Percentiles rank a stretch among this genome's conserved stretches.
phyloP scores from a whole-genome alignment of 2,329 filamentous ascomycete species.

The Hortaea sp. region DNA sequence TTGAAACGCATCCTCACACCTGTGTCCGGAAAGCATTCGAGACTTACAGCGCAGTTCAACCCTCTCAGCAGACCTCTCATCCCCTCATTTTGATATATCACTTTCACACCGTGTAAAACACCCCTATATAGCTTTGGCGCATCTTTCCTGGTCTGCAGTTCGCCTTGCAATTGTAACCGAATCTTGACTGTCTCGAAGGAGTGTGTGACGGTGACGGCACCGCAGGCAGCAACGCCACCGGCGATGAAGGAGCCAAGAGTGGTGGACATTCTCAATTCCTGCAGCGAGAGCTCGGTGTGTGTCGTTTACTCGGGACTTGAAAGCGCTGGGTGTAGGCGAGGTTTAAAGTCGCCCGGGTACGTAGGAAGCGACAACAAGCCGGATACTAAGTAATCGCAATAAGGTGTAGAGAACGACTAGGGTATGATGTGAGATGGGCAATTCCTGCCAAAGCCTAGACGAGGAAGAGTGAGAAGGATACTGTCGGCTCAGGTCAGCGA shows the following conservation, averaged over 20 bases:
- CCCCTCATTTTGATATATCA: constrained; percentile 87
- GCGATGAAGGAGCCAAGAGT: constrained; percentile 72
- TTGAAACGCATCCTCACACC: neutral
- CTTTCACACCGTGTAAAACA: constrained; percentile 79
- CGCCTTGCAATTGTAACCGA: constrained; percentile 90
- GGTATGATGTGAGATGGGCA: too few relatives aligned
- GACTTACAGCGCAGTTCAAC: constrained; percentile 64
- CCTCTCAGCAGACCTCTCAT: constrained; percentile 77
- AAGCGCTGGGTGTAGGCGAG: too few relatives aligned
- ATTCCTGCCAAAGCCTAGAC: too few relatives aligned
- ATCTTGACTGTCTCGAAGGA: constrained; percentile 99
- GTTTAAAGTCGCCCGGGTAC: too few relatives aligned
- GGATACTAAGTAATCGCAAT: too few relatives aligned
- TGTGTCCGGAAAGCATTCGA: neutral
- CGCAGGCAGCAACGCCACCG: constrained; percentile 91
- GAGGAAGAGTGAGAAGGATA: too few relatives aligned
- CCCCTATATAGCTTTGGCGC: constrained; percentile 84
- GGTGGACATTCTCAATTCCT: constrained; percentile 31
- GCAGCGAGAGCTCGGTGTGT: neutral
- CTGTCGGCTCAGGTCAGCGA: too few relatives aligned
- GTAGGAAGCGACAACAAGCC: too few relatives aligned
- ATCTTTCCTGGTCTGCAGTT: constrained; percentile 77
- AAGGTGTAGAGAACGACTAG: too few relatives aligned
- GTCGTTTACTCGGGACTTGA: neutral
- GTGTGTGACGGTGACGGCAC: constrained; percentile 93